Evolutionary conservation across 169 alveolate genomes (phyloP).

Genomic region (Plasmodium knowlesi): DNA sequence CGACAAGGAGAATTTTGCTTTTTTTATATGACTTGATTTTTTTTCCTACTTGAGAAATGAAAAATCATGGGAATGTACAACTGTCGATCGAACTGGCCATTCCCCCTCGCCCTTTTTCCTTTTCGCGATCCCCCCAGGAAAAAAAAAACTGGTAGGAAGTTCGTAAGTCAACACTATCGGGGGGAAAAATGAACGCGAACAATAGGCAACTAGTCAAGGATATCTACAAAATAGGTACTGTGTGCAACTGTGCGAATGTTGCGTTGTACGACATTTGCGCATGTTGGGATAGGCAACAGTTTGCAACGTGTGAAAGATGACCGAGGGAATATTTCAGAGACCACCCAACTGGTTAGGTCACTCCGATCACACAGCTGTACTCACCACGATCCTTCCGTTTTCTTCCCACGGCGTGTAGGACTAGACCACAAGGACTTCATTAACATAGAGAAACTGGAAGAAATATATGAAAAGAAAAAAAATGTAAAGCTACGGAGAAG

Average conservation of each 20-base stretch:
- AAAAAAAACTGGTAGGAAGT: background rate
- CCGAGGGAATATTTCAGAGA: background rate
- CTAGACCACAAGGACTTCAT: slow-evolving; percentile 61
- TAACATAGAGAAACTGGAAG: slow-evolving; percentile 52
- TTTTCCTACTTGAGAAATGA: background rate
- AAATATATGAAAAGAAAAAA: slow-evolving; percentile 70
- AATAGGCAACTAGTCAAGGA: slow-evolving; percentile 60
- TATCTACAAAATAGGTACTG: slow-evolving; percentile 55
- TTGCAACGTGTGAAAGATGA: background rate
- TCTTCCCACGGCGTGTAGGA: background rate
- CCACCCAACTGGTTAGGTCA: background rate
- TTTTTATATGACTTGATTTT: background rate
- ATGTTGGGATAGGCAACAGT: background rate
- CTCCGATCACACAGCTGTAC: background rate
- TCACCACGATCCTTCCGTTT: background rate
- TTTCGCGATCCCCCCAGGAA: background rate
- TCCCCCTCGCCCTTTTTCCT: background rate
- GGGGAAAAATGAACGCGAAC: slow-evolving; percentile 9
- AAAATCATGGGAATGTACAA: slow-evolving; percentile 13
- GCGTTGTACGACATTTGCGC: background rate
- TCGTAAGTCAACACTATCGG: background rate
- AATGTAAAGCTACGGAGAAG: slow-evolving; percentile 43
- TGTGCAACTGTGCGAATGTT: background rate
- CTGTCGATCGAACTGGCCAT: background rate
- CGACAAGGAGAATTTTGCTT: background rate